A percentile compares a stretch with the other conserved stretches of the same genome.
Evolutionary conservation across 2,329 filamentous ascomycete genomes (phyloP).

Genomic region (Metarhizium brunneum): DNA sequence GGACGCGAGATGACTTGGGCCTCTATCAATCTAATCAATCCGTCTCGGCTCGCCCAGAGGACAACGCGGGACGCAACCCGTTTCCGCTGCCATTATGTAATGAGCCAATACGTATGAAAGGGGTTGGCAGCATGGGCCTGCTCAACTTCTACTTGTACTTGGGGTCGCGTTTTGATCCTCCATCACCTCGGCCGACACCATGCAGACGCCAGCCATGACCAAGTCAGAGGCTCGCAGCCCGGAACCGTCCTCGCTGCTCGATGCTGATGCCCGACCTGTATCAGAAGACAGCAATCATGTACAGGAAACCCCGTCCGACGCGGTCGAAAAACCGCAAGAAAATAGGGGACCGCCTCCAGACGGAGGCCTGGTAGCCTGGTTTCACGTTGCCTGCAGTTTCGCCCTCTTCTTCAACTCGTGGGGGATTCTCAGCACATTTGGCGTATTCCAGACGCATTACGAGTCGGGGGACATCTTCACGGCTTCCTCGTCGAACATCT

Average conservation of each 20-base stretch:
- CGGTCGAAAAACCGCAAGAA: neutral
- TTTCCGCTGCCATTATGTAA: neutral
- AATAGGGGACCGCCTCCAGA: neutral
- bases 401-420: slow-evolving; percentile 7
- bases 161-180: too few species aligned
- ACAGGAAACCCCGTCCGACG: neutral
- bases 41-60: too few species aligned
- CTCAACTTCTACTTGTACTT: too few species aligned
- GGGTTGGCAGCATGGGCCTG: too few species aligned
- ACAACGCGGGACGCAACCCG: too few species aligned
- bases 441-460: slow-evolving; percentile 37
- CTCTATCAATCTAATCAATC: neutral
- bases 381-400: slow-evolving; percentile 6
- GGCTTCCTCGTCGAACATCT: slow-evolving; percentile 28
- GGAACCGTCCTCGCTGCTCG: neutral
- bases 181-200: too few species aligned
- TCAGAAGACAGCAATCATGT: neutral
- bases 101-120: neutral
- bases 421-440: slow-evolving; percentile 34
- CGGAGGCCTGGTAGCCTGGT: slow-evolving; percentile 3
- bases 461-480: slow-evolving; percentile 22
- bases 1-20: neutral
- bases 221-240: neutral
- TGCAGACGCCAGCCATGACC: neutral
- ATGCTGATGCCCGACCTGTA: neutral